Base-by-base conservation (phyloP, 1,139 yeast species). In the Taphrina communis region DNA sequence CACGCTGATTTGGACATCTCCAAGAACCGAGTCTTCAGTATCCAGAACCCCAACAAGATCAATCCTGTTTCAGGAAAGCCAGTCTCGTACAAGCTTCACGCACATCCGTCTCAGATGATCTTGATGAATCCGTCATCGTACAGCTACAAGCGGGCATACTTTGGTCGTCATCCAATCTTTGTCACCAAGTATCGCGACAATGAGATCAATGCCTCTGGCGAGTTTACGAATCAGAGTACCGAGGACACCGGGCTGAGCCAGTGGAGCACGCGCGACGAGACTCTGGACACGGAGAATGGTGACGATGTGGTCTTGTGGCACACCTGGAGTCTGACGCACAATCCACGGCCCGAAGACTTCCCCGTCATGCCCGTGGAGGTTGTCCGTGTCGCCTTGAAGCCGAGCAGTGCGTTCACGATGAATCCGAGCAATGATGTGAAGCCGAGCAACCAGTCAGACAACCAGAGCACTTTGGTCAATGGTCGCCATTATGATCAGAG, bases 291-390 rank as follows among this genome's bases (percentile, higher is more conserved):
- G 89, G 55, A 89, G 86, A 74, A 57, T 17, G 59, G 50, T 50
- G 21, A 89, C 52, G 93, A 88, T 77, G 83, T 88, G 72, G 82
- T 88, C 66, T 79, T 87, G 75, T 89, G 87, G 86, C 93, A 88
- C 78, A 88, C 93, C 48, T 89, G 89, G 76, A 95, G 95, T 75
- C 85, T 89, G 73, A 87, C 94, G 57, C 96, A 89, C 77, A 87
- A 88, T 85, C 96, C 96, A 71, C 87, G 93, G 11, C 94, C 95
- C 71, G 95, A 89, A 81, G 96, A 89, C 79, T 89, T 88, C 87
- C 94, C 95, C 71, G 85, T 89, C 73, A 56, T 56, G 60, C 95
- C 95, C 65, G 88, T 92, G 52, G 96, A 89, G 80, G 88, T 90
- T 75, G 86, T 88, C 75, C 86, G 88, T 71, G 81, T 89, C 74